A percentile compares a stretch with the other conserved stretches of the same genome.
These are phyloP conservation scores for Psilocybe cubensis DNA, from an alignment of 768 basidiomycete genomes.

Conservation along the genomic window DNA sequence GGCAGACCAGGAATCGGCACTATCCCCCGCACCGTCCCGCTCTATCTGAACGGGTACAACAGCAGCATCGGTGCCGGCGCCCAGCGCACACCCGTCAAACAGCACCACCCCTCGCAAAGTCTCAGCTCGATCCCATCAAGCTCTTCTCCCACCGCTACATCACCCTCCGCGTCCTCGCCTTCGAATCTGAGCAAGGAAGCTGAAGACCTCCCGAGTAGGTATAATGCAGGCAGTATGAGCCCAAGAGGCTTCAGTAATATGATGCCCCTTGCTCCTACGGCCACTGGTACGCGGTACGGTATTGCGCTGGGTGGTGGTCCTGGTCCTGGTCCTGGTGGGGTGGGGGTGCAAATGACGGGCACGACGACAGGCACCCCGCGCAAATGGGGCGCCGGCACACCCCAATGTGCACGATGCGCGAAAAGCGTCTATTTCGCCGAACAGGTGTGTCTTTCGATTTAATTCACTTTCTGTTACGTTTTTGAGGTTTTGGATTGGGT, in stretches of 20 bases:
- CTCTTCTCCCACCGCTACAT: conserved; percentile 4
- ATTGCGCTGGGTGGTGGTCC: conserved; percentile 49
- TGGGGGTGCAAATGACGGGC: conserved; percentile 37
- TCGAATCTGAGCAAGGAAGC: conserved; percentile 10
- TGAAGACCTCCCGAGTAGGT: not conserved
- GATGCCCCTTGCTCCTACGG: conserved; percentile 31
- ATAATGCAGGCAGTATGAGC: conserved; percentile 6
- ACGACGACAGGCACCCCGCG: conserved; percentile 35
- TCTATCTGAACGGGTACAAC: conserved; percentile 35
- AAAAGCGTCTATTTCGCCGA: conserved; percentile 88
- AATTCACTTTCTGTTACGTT: not conserved
- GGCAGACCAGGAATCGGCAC: conserved; percentile 48
- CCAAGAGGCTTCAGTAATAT: conserved; percentile 18
- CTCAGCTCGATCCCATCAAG: conserved; percentile 20
- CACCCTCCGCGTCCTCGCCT: not conserved
- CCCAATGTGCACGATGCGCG: conserved; percentile 68
- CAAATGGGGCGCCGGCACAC: conserved; percentile 61
- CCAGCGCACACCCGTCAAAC: conserved; percentile 19
- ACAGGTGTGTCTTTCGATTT: conserved; percentile 47
- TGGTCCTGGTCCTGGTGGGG: too few species aligned
- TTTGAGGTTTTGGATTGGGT: too few species aligned
- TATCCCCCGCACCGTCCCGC: conserved; percentile 58
- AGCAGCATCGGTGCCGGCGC: not conserved
- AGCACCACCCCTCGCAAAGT: conserved; percentile 25
- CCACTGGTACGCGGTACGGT: conserved; percentile 74